Evolutionary conservation across 805 yeast species (phyloP), one percentile per base, ranked within the genome.

Genomic region (Alloascoidea africana): DNA sequence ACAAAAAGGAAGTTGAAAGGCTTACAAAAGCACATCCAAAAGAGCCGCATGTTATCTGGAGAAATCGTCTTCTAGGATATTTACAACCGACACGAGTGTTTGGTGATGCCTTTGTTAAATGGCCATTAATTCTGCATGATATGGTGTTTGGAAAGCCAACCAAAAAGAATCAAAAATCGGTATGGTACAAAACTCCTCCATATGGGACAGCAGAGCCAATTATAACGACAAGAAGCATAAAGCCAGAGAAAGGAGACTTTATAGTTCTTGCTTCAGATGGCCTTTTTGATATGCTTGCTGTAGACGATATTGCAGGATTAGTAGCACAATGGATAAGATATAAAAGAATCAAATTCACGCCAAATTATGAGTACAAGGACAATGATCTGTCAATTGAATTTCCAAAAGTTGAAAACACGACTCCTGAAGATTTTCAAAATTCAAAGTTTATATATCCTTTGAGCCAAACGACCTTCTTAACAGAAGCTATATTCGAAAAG

Each of bases 181-280:
- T 70, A 38, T 71, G 75, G 48, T 65, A 78, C 40, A 61, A 72
- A 40, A 76, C 87, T 3, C 93, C 94, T 2, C 94, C 94, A 0
- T 82, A 82, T 52, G 93, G 82, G 13, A 82, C 94, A 2, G 91
- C 93, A 1, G 85, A 76, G 49, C 94, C 94, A 1, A 85, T 76
- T 27, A 65, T 82, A 16, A 73, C 87, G 2, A 74, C 89, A 1
- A 76, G 82, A 5, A 73, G 71, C 48, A 68, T 82, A 36, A 65
- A 23, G 8, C 30, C 64, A 39, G 76, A 82, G 1, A 73, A 76
- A 46, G 66, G 73, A 47, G 84, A 80, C 53, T 82, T 82, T 46
- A 58, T 82, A 56, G 86, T 82, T 15, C 63, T 82, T 70, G 93
- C 83, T 0, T 73, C 83, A 17, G 94, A 82, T 59, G 94, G 94